A percentile compares a stretch with the other conserved stretches of the same genome.
Evolutionary conservation across 306 rosid species (phyloP).

Genomic region (Luffa aegyptiaca): DNA sequence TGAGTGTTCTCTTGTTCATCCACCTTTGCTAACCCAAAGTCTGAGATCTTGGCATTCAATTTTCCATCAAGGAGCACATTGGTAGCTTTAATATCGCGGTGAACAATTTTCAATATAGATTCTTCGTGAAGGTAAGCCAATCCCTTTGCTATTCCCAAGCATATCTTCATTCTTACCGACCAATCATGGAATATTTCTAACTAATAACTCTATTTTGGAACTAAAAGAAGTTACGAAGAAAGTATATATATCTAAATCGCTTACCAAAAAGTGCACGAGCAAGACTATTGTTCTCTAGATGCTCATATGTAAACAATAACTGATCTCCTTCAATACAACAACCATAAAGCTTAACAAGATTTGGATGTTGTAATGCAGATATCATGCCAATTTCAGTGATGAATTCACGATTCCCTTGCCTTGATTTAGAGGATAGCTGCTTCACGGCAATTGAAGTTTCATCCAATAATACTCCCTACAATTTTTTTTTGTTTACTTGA

Average conservation of each 20-base stretch:
- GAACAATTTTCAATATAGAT: slow-evolving; percentile 70
- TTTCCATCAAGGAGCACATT: slow-evolving; percentile 66
- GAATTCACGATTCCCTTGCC: background rate
- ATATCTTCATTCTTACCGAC: slow-evolving; percentile 54
- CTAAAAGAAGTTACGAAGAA: no score
- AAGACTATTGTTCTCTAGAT: slow-evolving; percentile 9
- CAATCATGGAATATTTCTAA: slow-evolving; percentile 17
- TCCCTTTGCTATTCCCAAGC: slow-evolving; percentile 63
- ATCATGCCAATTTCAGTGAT: background rate
- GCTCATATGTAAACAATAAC: slow-evolving; percentile 9
- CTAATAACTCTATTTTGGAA: background rate
- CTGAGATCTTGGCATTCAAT: slow-evolving; percentile 81
- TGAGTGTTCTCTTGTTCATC: slow-evolving; percentile 75
- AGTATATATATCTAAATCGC: background rate
- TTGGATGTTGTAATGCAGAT: background rate
- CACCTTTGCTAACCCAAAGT: slow-evolving; percentile 85
- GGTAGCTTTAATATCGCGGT: slow-evolving; percentile 81
- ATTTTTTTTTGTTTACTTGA: background rate
- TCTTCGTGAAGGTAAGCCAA: slow-evolving; percentile 82
- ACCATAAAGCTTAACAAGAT: background rate
- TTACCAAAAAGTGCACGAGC: background rate
- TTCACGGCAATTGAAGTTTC: background rate
- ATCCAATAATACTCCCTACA: background rate
- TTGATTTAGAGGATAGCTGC: background rate
- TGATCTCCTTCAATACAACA: background rate